phyloP scores from a whole-genome alignment of 352 stramenopile species.

The Globisporangium cystogenes region DNA sequence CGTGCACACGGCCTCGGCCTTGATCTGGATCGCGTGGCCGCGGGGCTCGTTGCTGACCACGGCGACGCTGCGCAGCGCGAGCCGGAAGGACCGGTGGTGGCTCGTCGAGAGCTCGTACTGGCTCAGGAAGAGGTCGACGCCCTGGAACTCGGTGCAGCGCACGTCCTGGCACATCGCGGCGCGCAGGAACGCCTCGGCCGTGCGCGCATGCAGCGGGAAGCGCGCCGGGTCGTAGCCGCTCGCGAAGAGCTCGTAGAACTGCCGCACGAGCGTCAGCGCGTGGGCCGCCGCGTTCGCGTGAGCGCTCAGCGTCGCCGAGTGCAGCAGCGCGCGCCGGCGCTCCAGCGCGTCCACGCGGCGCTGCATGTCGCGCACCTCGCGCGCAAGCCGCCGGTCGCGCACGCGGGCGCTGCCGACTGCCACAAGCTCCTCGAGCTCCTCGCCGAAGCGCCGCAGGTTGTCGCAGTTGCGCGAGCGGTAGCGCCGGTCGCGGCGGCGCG shows the following conservation, averaged over 20 bases:
- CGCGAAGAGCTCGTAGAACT: conserved; percentile 42
- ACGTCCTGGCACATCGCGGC: conserved; percentile 34
- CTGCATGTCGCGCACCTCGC: conserved; percentile 25
- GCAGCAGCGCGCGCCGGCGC: conserved; percentile 25
- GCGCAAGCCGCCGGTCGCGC: conserved; percentile 2
- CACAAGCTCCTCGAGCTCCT: too few relatives aligned
- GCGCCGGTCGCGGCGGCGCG: conserved; percentile 1
- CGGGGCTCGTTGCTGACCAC: conserved; percentile 20
- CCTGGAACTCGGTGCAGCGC: conserved; percentile 48
- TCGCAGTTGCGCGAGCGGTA: conserved; percentile 27
- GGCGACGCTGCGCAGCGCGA: conserved; percentile 21
- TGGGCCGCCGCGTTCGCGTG: conserved; percentile 23
- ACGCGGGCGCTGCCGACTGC: too few relatives aligned
- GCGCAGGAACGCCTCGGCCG: conserved; percentile 30
- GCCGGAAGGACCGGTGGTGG: conserved; percentile 20
- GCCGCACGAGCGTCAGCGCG: conserved; percentile 24
- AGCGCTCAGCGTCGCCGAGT: conserved; percentile 25
- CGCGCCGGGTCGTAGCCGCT: conserved; percentile 26
- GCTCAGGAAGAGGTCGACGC: conserved; percentile 40
- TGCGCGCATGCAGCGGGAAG: conserved; percentile 12
- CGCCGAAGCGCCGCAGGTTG: conserved; percentile 8
- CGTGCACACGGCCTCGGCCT: conserved; percentile 26
- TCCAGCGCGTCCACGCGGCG: conserved; percentile 30
- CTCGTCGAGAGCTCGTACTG: conserved; percentile 38
- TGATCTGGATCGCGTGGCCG: conserved; percentile 25